Percentiles rank a stretch among this genome's conserved stretches.
phyloP scores from a whole-genome alignment of 768 basidiomycete genomes.

The Russula olivacea region DNA sequence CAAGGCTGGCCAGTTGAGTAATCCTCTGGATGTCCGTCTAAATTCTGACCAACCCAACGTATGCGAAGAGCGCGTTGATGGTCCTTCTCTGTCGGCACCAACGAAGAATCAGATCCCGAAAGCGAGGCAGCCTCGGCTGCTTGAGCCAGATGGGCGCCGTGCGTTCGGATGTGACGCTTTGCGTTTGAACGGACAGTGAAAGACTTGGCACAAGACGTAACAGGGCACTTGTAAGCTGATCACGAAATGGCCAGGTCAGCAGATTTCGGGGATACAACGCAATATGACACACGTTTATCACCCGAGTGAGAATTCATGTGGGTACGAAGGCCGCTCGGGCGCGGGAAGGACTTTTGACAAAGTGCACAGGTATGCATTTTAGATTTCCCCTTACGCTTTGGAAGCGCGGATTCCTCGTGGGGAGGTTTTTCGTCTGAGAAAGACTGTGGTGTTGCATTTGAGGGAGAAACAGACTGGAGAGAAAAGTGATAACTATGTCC shows the following conservation, averaged over 20 bases:
- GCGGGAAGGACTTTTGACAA: conserved; percentile 37
- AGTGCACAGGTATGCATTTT: conserved; percentile 38
- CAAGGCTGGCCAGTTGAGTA: not conserved
- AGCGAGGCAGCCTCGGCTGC: not conserved
- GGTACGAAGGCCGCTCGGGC: conserved; percentile 39
- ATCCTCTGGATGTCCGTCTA: conserved; percentile 8
- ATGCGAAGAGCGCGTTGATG: conserved; percentile 20
- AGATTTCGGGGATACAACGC: not conserved
- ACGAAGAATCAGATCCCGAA: conserved; percentile 8
- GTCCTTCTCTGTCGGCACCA: conserved; percentile 5
- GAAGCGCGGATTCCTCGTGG: conserved; percentile 1
- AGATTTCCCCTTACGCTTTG: conserved; percentile 30
- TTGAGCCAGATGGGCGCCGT: conserved; percentile 44
- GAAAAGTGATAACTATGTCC: conserved; percentile 24
- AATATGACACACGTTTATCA: conserved; percentile 35
- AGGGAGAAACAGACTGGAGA: conserved; percentile 10
- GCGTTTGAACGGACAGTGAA: conserved; percentile 80
- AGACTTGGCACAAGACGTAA: conserved; percentile 53
- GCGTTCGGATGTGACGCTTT: conserved; percentile 70
- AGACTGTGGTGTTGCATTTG: conserved; percentile 3
- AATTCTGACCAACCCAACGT: conserved; percentile 21
- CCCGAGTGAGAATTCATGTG: conserved; percentile 44
- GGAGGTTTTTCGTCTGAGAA: conserved; percentile 6
- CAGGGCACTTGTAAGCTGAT: conserved; percentile 44
- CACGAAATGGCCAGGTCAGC: not conserved